phyloP scores from a whole-genome alignment of 306 rosid species.

The Cucurbita moschata region DNA sequence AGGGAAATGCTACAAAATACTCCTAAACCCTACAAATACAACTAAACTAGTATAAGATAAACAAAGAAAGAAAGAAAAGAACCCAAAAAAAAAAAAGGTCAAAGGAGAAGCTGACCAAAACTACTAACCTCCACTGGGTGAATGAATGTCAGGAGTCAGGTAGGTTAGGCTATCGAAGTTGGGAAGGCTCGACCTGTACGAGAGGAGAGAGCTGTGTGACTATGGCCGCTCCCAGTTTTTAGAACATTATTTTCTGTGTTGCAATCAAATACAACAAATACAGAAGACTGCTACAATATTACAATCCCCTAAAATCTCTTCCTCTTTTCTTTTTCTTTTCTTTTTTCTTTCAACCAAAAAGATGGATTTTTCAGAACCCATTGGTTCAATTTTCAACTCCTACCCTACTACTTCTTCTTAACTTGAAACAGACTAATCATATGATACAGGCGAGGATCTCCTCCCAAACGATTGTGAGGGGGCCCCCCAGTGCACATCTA shows the following conservation, averaged over 20 bases:
- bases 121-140: constrained; percentile 1
- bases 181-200: neutral
- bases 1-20: neutral
- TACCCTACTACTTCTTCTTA: neutral
- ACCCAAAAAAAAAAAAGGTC: too few species aligned
- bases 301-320: constrained; percentile 55
- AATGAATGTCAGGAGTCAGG: neutral
- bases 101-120: neutral
- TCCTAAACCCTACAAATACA: neutral
- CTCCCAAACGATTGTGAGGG: neutral
- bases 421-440: neutral
- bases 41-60: neutral
- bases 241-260: constrained; percentile 68
- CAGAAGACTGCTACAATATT: constrained; percentile 50
- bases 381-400: neutral
- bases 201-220: neutral
- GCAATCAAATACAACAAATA: constrained; percentile 66
- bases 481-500: constrained; percentile 20
- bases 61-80: neutral
- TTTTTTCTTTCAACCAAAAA: neutral
- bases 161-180: neutral
- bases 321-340: constrained; percentile 11
- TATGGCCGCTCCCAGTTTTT: constrained; percentile 20
- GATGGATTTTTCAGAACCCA: constrained; percentile 8
- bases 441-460: neutral